phyloP scores from a whole-genome alignment of 1,284 basidiomycete species.

The Melampsora occidentalis region DNA sequence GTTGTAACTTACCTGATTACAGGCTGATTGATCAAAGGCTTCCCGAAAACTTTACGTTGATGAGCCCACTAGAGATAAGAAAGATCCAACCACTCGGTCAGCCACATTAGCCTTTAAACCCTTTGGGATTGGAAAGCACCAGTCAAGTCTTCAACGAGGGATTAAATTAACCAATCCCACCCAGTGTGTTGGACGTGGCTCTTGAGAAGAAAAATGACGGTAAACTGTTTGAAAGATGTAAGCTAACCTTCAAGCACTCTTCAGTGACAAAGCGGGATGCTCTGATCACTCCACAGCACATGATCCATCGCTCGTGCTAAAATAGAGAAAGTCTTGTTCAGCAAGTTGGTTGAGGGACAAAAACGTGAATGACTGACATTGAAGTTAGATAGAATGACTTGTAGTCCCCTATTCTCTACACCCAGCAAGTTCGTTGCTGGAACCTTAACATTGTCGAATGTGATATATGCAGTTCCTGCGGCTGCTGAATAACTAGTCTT shows the following conservation, averaged over 20 bases:
- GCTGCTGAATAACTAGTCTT: slow-evolving; percentile 71
- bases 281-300: slow-evolving; percentile 68
- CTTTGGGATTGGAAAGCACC: too few relatives aligned
- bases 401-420: slow-evolving; percentile 73
- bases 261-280: slow-evolving; percentile 69
- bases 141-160: neutral
- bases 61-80: slow-evolving; percentile 61
- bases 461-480: slow-evolving; percentile 77
- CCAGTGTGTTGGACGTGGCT: too few relatives aligned
- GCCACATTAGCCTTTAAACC: too few relatives aligned
- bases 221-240: slow-evolving; percentile 54
- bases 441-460: slow-evolving; percentile 80
- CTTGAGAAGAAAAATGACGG: slow-evolving; percentile 44
- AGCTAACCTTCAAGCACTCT: slow-evolving; percentile 63
- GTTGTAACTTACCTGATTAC: slow-evolving; percentile 63
- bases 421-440: slow-evolving; percentile 83
- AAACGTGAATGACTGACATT: slow-evolving; percentile 46
- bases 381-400: slow-evolving; percentile 63
- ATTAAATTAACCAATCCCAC: too few relatives aligned
- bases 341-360: slow-evolving; percentile 26
- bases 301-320: slow-evolving; percentile 60
- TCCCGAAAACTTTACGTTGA: slow-evolving; percentile 80
- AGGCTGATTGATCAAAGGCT: slow-evolving; percentile 74
- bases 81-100: slow-evolving; percentile 46
- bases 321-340: slow-evolving; percentile 21